phyloP scores from a whole-genome alignment of 805 yeast species.

The Wickerhamomyces pijperi region DNA sequence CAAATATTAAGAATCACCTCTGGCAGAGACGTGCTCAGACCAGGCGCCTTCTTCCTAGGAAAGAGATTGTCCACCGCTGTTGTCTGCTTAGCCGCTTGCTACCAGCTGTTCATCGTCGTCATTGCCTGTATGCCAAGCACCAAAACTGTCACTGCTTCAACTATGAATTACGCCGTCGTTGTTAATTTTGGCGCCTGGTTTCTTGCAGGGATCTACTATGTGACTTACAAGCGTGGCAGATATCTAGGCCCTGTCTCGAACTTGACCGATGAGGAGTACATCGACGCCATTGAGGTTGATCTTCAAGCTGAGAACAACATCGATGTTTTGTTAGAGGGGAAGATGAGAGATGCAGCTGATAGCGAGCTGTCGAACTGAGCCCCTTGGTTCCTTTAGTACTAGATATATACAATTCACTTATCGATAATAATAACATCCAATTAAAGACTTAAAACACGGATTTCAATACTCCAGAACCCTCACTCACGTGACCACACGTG shows the following conservation, averaged over 20 bases:
- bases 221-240: slow-evolving; percentile 36
- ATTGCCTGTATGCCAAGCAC: slow-evolving; percentile 52
- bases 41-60: slow-evolving; percentile 63
- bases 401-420: too few species aligned
- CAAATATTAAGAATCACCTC: slow-evolving; percentile 26
- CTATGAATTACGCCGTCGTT: slow-evolving; percentile 67
- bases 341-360: too few species aligned
- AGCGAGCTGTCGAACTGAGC: too few species aligned
- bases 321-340: too few species aligned
- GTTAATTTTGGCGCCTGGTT: slow-evolving; percentile 58
- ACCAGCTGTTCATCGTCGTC: slow-evolving; percentile 41
- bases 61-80: slow-evolving; percentile 30
- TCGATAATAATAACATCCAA: too few species aligned
- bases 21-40: slow-evolving; percentile 41
- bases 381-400: too few species aligned
- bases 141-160: slow-evolving; percentile 35
- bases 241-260: slow-evolving; percentile 45
- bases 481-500: too few species aligned
- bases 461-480: too few species aligned
- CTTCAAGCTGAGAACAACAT: too few species aligned
- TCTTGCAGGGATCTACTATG: slow-evolving; percentile 41
- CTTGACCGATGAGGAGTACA: slow-evolving; percentile 13
- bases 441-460: too few species aligned
- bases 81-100: slow-evolving; percentile 37
- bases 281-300: slow-evolving; percentile 13